Evolutionary conservation across 73 alveolate species (phyloP).

Genomic region (Paramecium sonneborni): DNA sequence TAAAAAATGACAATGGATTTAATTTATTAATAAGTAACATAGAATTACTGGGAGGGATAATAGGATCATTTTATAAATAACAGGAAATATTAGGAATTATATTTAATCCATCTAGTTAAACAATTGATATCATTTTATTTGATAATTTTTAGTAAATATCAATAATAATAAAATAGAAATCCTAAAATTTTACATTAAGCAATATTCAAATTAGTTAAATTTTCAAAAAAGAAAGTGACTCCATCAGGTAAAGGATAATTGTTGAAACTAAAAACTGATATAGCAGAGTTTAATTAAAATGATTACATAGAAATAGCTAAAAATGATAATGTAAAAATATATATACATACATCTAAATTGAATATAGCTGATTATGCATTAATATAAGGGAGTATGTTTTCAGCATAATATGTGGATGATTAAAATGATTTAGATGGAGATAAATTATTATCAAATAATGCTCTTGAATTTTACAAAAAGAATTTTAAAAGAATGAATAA

Average conservation of each 20-base stretch:
- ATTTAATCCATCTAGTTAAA: neutral
- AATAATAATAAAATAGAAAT: neutral
- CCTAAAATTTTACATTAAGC: neutral
- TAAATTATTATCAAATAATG: neutral
- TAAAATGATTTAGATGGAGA: slow-evolving; percentile 38
- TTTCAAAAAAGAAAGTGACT: neutral
- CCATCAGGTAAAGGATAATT: slow-evolving; percentile 17
- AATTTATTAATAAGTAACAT: slow-evolving; percentile 22
- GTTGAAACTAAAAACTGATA: slow-evolving; percentile 6
- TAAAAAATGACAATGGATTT: neutral
- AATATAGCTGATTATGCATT: slow-evolving; percentile 45
- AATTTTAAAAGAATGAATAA: neutral
- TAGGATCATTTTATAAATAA: neutral
- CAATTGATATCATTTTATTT: slow-evolving; percentile 11
- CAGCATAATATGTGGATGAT: slow-evolving; percentile 22
- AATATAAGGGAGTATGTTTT: slow-evolving; percentile 30
- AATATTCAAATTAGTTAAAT: slow-evolving; percentile 6
- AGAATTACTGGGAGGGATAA: slow-evolving; percentile 42
- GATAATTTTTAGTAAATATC: neutral
- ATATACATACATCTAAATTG: neutral
- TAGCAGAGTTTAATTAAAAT: neutral
- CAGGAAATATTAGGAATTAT: neutral
- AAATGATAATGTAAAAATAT: slow-evolving; percentile 36
- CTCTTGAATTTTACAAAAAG: neutral
- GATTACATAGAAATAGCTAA: slow-evolving; percentile 23